Percentiles rank a stretch among this genome's conserved stretches.
Evolutionary conservation across 352 stramenopile species (phyloP).

Genomic region (Globisporangium cystogenes): DNA sequence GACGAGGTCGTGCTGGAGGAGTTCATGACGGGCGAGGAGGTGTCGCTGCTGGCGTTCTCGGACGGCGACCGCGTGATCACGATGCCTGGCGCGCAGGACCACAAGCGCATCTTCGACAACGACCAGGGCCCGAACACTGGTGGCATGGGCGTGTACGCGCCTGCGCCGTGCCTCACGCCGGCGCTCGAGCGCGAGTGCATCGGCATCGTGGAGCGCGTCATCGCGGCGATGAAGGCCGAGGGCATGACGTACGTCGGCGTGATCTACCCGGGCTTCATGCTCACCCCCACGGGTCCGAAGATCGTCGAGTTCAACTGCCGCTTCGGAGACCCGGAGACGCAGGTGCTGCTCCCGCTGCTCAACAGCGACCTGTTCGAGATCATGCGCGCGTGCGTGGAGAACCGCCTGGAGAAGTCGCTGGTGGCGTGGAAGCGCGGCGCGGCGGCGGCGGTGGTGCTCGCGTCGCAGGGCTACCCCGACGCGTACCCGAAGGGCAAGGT

Average conservation of each 20-base stretch:
- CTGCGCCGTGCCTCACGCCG: constrained; percentile 94
- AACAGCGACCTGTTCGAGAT: constrained; percentile 98
- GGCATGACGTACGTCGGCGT: constrained; percentile 98
- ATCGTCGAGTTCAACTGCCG: constrained; percentile 99
- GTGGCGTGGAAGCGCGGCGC: constrained; percentile 88
- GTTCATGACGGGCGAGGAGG: constrained; percentile 97
- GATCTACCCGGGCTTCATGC: constrained; percentile 99
- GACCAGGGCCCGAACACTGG: constrained; percentile 98
- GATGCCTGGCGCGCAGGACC: constrained; percentile 98
- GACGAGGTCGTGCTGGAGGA: constrained; percentile 99
- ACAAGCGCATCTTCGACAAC: constrained; percentile 98
- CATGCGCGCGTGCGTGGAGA: constrained; percentile 94
- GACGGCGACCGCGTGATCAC: constrained; percentile 94
- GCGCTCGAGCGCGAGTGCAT: constrained; percentile 91
- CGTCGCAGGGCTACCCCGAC: constrained; percentile 97
- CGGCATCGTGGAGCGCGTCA: constrained; percentile 68
- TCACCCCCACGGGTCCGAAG: constrained; percentile 85
- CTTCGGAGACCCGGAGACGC: constrained; percentile 99
- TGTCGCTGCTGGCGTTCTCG: constrained; percentile 97
- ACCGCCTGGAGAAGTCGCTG: constrained; percentile 83
- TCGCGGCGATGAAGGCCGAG: constrained; percentile 87
- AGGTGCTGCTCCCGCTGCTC: constrained; percentile 97
- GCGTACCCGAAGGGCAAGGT: constrained; percentile 97
- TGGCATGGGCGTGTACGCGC: constrained; percentile 98
- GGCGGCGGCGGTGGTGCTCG: constrained; percentile 95